Evolutionary conservation across 768 basidiomycete genomes (phyloP).

Genomic region (Podaxis sp.): DNA sequence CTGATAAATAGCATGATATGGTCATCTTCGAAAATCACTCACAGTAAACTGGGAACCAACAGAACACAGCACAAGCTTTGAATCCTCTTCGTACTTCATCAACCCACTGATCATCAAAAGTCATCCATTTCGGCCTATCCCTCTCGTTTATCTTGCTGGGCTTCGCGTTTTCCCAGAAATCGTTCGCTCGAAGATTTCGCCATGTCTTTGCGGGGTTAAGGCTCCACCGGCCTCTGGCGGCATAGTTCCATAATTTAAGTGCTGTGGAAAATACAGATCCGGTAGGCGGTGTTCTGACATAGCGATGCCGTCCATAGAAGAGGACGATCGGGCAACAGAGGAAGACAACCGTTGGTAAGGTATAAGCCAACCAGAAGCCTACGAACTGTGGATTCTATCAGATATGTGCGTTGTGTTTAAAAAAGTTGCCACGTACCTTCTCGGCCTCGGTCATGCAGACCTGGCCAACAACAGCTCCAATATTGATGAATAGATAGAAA

Average conservation of each 20-base stretch:
- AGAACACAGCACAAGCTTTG: constrained; percentile 65
- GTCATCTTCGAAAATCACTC: constrained; percentile 11
- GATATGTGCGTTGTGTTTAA: constrained; percentile 28
- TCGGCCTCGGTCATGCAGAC: constrained; percentile 67
- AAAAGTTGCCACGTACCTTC: constrained; percentile 35
- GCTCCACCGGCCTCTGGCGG: constrained; percentile 47
- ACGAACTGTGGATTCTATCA: constrained; percentile 51
- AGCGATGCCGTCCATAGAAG: constrained; percentile 50
- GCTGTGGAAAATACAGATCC: constrained; percentile 60
- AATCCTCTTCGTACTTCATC: constrained; percentile 72
- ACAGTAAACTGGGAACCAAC: constrained; percentile 67
- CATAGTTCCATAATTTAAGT: constrained; percentile 43
- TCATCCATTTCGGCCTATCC: constrained; percentile 65
- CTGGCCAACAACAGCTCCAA: constrained; percentile 65
- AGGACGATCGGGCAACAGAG: constrained; percentile 61
- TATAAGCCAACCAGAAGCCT: constrained; percentile 64
- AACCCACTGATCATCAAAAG: constrained; percentile 75
- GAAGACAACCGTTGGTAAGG: constrained; percentile 61
- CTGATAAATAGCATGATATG: neutral
- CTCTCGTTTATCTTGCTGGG: constrained; percentile 51
- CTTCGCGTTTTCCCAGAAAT: constrained; percentile 75
- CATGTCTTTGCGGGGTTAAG: constrained; percentile 48
- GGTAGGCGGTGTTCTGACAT: constrained; percentile 53
- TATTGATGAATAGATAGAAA: constrained; percentile 61
- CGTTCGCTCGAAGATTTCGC: constrained; percentile 47